phyloP scores from a whole-genome alignment of 1,284 basidiomycete species.

The Cutaneotrichosporon dermatis region DNA sequence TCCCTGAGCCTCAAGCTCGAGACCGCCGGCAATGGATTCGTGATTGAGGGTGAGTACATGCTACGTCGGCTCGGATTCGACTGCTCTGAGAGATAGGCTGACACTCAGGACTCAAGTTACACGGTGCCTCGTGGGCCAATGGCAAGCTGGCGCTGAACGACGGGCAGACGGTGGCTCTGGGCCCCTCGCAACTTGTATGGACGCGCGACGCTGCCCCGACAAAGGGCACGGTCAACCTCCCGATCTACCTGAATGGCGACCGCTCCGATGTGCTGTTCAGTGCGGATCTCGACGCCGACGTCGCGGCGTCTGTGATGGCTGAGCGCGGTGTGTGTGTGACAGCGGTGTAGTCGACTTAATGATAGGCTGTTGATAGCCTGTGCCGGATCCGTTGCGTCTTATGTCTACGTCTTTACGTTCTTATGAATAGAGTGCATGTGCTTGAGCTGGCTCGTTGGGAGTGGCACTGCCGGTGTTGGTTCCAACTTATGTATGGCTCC shows the following conservation, averaged over 20 bases:
- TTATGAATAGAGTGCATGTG: too few relatives aligned
- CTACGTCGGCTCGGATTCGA: conserved; percentile 80
- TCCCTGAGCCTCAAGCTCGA: conserved; percentile 73
- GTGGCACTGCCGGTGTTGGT: too few relatives aligned
- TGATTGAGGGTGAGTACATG: conserved; percentile 75
- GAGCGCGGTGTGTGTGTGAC: conserved; percentile 42
- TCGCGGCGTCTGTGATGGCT: conserved; percentile 27
- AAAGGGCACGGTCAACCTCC: conserved; percentile 62
- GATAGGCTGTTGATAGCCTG: too few relatives aligned
- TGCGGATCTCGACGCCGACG: conserved; percentile 33
- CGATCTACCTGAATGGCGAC: conserved; percentile 88
- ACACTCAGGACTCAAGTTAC: conserved; percentile 67
- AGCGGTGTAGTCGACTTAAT: conserved; percentile 16
- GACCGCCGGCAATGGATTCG: conserved; percentile 69
- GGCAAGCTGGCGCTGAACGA: conserved; percentile 71
- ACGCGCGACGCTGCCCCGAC: conserved; percentile 54
- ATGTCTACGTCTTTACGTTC: too few relatives aligned
- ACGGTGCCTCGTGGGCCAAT: conserved; percentile 72
- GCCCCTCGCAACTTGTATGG: conserved; percentile 78
- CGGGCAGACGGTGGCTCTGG: conserved; percentile 69
- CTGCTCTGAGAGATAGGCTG: too few relatives aligned
- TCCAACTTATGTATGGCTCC: too few relatives aligned
- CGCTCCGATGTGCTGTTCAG: conserved; percentile 85
- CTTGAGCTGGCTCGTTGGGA: too few relatives aligned
- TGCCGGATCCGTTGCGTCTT: too few relatives aligned